These are phyloP conservation scores for Esteya vermicola DNA, from an alignment of 2,329 filamentous ascomycete species.

Conservation along the genomic window DNA sequence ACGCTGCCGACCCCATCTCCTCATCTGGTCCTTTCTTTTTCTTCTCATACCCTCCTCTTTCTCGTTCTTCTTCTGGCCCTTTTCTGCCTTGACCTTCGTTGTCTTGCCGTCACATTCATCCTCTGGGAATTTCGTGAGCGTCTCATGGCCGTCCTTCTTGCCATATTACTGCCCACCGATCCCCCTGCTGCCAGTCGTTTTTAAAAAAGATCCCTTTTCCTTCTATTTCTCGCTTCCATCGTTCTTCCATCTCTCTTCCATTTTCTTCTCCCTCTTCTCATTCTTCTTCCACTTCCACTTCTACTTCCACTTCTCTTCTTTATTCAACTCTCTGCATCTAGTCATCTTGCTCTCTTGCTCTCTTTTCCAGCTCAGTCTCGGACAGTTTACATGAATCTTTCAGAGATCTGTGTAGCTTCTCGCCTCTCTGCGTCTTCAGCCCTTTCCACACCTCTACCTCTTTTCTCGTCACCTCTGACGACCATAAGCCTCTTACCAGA, in stretches of 20 bases:
- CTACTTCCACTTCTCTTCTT: neutral
- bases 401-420: neutral
- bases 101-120: too few relatives aligned
- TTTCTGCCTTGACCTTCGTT: too few relatives aligned
- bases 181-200: conserved; percentile 14
- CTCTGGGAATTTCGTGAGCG: conserved; percentile 8
- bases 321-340: neutral
- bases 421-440: neutral
- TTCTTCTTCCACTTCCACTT: neutral
- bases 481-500: too few relatives aligned
- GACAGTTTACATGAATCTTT: too few relatives aligned
- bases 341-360: too few relatives aligned
- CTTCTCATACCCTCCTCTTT: neutral
- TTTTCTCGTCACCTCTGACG: neutral
- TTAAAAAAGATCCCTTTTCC: neutral
- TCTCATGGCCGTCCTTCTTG: conserved; percentile 20
- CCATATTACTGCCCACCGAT: conserved; percentile 28
- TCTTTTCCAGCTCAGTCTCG: too few relatives aligned
- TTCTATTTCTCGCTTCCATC: neutral
- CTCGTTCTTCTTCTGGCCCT: neutral
- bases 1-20: conserved; percentile 6
- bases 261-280: neutral
- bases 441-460: too few relatives aligned
- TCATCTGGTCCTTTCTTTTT: conserved; percentile 1
- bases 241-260: neutral